A percentile compares a stretch with the other conserved stretches of the same genome.
These are phyloP conservation scores for Geotrichum restrictum DNA, from an alignment of 1,139 yeast species.

Conservation along the genomic window DNA sequence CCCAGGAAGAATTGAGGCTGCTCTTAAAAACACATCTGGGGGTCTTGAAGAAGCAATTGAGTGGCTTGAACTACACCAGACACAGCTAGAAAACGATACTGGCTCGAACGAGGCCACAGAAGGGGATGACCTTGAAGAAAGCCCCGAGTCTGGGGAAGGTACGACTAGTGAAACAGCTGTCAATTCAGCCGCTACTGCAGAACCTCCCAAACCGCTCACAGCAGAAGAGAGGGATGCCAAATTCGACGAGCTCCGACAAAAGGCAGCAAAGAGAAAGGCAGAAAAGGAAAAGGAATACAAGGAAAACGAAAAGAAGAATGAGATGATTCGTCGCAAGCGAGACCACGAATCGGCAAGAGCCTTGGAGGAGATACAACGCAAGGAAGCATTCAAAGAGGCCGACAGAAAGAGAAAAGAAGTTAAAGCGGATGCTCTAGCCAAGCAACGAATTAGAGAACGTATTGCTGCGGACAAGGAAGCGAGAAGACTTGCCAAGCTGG, in stretches of 20 bases:
- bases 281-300: constrained; percentile 35
- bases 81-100: constrained; percentile 20
- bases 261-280: constrained; percentile 33
- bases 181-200: constrained; percentile 6
- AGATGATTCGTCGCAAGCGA: constrained; percentile 35
- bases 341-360: constrained; percentile 33
- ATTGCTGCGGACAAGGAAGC: constrained; percentile 41
- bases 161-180: not conserved
- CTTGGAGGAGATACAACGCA: constrained; percentile 36
- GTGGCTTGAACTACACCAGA: constrained; percentile 37
- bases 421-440: constrained; percentile 38
- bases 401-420: constrained; percentile 35
- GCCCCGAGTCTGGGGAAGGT: constrained; percentile 2
- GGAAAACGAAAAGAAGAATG: constrained; percentile 34
- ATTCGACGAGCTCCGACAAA: constrained; percentile 33
- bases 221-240: constrained; percentile 36
- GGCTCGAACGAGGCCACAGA: constrained; percentile 6
- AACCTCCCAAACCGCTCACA: constrained; percentile 25
- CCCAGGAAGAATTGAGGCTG: constrained; percentile 36
- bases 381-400: constrained; percentile 38
- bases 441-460: constrained; percentile 35
- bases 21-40: constrained; percentile 32
- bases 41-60: constrained; percentile 35
- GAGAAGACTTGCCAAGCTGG: constrained; percentile 24
- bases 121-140: constrained; percentile 12